Conservation (phyloP, 805 yeast species). For the Saturnispora bothae region DNA sequence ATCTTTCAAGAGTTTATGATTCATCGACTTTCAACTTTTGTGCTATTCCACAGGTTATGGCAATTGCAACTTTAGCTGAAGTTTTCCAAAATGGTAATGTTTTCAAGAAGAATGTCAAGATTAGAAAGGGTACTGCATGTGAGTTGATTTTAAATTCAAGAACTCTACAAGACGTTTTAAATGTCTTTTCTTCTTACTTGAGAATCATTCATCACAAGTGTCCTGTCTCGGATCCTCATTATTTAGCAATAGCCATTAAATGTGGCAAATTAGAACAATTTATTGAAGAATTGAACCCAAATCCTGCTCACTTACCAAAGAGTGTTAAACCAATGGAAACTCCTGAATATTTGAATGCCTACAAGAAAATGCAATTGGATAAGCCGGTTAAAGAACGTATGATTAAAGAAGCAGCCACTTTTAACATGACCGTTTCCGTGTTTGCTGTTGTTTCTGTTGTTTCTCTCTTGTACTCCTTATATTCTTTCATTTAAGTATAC, state of each 20-base stretch:
- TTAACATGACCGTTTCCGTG: slow-evolving; percentile 13
- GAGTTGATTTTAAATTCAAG: slow-evolving; percentile 62
- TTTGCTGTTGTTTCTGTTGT: slow-evolving; percentile 14
- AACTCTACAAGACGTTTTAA: slow-evolving; percentile 63
- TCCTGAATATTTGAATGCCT: slow-evolving; percentile 36
- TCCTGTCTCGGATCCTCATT: slow-evolving; percentile 75
- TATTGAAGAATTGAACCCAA: slow-evolving; percentile 68
- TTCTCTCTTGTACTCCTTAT: slow-evolving; percentile 6
- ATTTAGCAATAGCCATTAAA: slow-evolving; percentile 68
- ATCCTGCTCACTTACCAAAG: slow-evolving; percentile 39
- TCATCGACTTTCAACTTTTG: slow-evolving; percentile 82
- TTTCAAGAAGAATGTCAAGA: slow-evolving; percentile 65
- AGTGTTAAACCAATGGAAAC: slow-evolving; percentile 40
- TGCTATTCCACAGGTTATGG: slow-evolving; percentile 98
- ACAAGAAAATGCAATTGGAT: slow-evolving; percentile 32
- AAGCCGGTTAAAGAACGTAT: slow-evolving; percentile 14
- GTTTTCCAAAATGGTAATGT: slow-evolving; percentile 75
- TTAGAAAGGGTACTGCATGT: slow-evolving; percentile 83
- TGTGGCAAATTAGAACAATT: slow-evolving; percentile 86
- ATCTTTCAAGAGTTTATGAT: slow-evolving; percentile 67
- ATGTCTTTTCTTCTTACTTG: slow-evolving; percentile 65
- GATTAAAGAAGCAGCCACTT: slow-evolving; percentile 13
- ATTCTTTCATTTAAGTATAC: too few species aligned
- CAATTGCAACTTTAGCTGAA: slow-evolving; percentile 84
- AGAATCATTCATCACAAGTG: slow-evolving; percentile 71